These are phyloP conservation scores for Aspergillus oerlinghausenensis DNA, from an alignment of 2,329 filamentous ascomycete species.

Conservation along the genomic window DNA sequence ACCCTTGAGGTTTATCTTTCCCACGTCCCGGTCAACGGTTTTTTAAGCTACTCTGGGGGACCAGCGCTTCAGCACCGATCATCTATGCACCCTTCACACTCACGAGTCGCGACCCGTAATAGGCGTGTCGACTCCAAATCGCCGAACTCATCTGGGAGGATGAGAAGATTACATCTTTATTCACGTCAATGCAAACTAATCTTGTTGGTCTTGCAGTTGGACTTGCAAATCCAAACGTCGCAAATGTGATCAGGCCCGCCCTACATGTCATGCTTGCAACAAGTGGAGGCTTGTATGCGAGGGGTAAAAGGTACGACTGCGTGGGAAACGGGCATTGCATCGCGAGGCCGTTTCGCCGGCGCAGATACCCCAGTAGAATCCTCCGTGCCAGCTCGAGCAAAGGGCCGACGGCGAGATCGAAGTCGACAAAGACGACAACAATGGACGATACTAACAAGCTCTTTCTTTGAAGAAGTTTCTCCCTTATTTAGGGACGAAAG, in stretches of 20 bases:
- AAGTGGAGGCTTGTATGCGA: constrained; percentile 23
- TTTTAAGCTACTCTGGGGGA: neutral
- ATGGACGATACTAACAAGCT: neutral
- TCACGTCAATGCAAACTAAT: neutral
- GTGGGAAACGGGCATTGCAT: constrained; percentile 30
- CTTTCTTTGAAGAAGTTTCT: neutral
- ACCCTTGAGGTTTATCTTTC: constrained; percentile 4
- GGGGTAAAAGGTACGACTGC: constrained; percentile 28
- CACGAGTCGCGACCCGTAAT: neutral
- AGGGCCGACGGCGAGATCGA: constrained; percentile 24
- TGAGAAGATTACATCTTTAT: too few relatives aligned
- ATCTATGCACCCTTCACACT: too few relatives aligned
- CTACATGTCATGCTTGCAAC: constrained; percentile 20
- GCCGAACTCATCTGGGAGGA: constrained; percentile 23
- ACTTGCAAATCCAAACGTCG: constrained; percentile 27
- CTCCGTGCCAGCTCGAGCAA: constrained; percentile 19
- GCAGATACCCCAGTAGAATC: constrained; percentile 23
- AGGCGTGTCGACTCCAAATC: constrained; percentile 24
- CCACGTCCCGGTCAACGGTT: constrained; percentile 4
- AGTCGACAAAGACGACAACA: constrained; percentile 12
- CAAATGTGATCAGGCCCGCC: constrained; percentile 25
- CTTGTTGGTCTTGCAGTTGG: constrained; percentile 13
- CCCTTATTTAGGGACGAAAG: neutral
- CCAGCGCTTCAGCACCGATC: neutral
- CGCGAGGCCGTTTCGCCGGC: constrained; percentile 27